phyloP scores from a whole-genome alignment of 2,329 filamentous ascomycete genomes.

The Fusarium nygamai region DNA sequence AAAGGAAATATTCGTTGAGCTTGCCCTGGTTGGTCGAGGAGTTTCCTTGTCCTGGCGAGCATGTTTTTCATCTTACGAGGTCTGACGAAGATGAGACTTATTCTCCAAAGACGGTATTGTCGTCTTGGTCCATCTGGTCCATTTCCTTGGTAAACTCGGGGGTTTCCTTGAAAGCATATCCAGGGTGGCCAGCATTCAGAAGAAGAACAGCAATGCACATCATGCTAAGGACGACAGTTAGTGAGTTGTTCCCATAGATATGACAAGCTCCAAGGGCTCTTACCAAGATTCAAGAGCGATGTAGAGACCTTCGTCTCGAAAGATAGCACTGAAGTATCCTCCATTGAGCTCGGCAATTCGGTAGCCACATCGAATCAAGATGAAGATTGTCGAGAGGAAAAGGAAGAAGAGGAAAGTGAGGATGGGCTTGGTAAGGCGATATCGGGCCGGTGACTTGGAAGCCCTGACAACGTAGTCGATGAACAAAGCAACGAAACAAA shows the following conservation, averaged over 20 bases:
- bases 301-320: constrained; percentile 39
- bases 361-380: constrained; percentile 67
- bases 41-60: not conserved
- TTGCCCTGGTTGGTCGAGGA: not conserved
- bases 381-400: constrained; percentile 61
- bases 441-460: constrained; percentile 39
- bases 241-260: not conserved
- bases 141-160: constrained; percentile 1
- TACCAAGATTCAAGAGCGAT: constrained; percentile 42
- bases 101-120: not conserved
- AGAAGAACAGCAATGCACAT: constrained; percentile 37
- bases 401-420: constrained; percentile 61
- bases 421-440: constrained; percentile 51
- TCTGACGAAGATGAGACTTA: too few species aligned
- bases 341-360: constrained; percentile 67
- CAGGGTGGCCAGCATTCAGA: constrained; percentile 38
- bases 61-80: not conserved
- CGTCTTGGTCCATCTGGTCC: constrained; percentile 2
- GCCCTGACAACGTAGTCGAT: constrained; percentile 52
- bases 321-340: constrained; percentile 56
- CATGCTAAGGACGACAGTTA: constrained; percentile 23
- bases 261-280: not conserved
- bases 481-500: constrained; percentile 56
- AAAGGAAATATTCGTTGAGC: not conserved
- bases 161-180: constrained; percentile 17